Percentiles rank a stretch among this genome's conserved stretches.
These are phyloP conservation scores for Candida ovalis DNA, from an alignment of 805 yeast species.

Conservation along the genomic window DNA sequence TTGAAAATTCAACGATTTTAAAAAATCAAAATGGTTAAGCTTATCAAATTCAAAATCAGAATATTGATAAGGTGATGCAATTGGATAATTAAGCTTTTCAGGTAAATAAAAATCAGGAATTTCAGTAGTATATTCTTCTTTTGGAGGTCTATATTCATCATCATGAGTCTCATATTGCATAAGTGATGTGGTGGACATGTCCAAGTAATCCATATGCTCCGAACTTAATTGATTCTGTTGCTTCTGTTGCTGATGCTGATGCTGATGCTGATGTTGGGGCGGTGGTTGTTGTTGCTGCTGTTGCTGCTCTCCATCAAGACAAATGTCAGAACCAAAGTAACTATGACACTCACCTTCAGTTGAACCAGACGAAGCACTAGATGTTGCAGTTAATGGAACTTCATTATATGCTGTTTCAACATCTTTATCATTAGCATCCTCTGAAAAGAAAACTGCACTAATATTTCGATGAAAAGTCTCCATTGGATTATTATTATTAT, in stretches of 20 bases:
- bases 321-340: constrained; percentile 1
- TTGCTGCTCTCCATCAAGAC: not conserved
- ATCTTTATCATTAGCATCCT: constrained; percentile 19
- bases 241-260: not conserved
- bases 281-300: not conserved
- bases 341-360: constrained; percentile 2
- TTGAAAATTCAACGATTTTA: constrained; percentile 25
- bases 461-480: constrained; percentile 13
- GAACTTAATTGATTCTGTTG: not conserved
- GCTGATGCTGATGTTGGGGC: not conserved
- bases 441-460: constrained; percentile 28
- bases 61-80: constrained; percentile 31
- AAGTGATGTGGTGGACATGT: constrained; percentile 14
- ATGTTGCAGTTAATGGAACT: constrained; percentile 17
- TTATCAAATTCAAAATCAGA: constrained; percentile 32
- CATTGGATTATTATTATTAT: not conserved
- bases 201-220: constrained; percentile 5
- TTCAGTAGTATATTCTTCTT: constrained; percentile 28
- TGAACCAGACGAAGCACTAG: constrained; percentile 12
- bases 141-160: constrained; percentile 5
- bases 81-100: constrained; percentile 29
- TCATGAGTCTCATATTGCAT: constrained; percentile 1
- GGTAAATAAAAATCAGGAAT: constrained; percentile 33
- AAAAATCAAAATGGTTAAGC: constrained; percentile 33
- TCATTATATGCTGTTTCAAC: constrained; percentile 22